Percentiles rank a stretch among this genome's conserved stretches.
These are phyloP conservation scores for Datura wrightii DNA, from an alignment of 257 asterid species.

Conservation along the genomic window DNA sequence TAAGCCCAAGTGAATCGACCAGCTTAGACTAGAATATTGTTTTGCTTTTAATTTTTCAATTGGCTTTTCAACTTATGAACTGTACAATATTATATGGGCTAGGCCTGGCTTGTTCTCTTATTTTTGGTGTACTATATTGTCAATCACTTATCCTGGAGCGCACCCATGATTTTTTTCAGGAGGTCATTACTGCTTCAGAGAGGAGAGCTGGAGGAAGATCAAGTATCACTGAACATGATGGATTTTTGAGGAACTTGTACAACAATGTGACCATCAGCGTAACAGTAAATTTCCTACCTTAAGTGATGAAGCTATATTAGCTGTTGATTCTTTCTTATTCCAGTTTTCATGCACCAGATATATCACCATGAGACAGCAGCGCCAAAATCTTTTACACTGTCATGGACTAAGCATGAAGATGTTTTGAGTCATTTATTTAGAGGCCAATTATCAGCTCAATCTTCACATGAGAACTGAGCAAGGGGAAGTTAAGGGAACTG, in stretches of 20 bases:
- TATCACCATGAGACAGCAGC: conserved; percentile 14
- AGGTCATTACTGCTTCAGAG: conserved; percentile 3
- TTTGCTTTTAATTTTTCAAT: neutral
- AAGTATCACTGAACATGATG: neutral
- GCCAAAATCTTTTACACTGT: conserved; percentile 11
- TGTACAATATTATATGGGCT: neutral
- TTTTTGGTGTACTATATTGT: neutral
- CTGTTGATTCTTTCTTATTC: conserved; percentile 24
- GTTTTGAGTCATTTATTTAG: neutral
- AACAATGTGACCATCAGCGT: neutral
- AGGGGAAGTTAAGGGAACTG: conserved; percentile 33
- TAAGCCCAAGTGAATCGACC: neutral
- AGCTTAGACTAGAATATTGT: neutral
- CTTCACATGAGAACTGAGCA: conserved; percentile 43
- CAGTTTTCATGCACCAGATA: conserved; percentile 13
- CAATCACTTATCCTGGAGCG: neutral
- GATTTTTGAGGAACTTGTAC: neutral
- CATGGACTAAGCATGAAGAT: conserved; percentile 1
- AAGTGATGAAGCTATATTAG: neutral
- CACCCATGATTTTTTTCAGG: conserved; percentile 11
- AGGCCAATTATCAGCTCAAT: conserved; percentile 33
- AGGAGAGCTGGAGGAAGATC: conserved; percentile 17
- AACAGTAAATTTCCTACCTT: conserved; percentile 10
- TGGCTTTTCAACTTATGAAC: neutral
- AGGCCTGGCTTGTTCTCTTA: neutral